Conservation (phyloP, 1,139 yeast genomes). For the Ashbya aceris region DNA sequence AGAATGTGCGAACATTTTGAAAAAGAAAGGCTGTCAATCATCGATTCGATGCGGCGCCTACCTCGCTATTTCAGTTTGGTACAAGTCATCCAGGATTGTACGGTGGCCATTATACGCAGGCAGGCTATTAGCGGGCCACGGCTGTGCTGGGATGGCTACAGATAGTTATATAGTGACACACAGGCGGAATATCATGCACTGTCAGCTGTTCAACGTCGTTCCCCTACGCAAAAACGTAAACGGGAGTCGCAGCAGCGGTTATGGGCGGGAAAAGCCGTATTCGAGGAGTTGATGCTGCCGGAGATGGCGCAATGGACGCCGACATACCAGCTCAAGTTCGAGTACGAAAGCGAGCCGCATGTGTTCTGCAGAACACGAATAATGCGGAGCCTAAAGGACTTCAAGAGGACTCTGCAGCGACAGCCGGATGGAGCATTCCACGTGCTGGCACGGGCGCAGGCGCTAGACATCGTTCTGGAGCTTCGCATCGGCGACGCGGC, state of each 20-base stretch:
- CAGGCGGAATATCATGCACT: slow-evolving; percentile 3
- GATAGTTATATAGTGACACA: slow-evolving; percentile 4
- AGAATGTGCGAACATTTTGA: too few relatives aligned
- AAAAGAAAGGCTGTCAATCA: too few relatives aligned
- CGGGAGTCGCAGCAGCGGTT: slow-evolving; percentile 6
- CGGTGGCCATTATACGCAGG: too few relatives aligned
- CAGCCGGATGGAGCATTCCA: slow-evolving; percentile 10
- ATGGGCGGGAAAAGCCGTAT: slow-evolving; percentile 11
- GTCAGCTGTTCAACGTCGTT: slow-evolving; percentile 11
- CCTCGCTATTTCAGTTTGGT: too few relatives aligned
- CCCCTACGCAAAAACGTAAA: slow-evolving; percentile 11
- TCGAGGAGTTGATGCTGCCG: slow-evolving; percentile 12
- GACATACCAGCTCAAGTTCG: slow-evolving; percentile 12
- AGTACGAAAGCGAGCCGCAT: slow-evolving; percentile 5
- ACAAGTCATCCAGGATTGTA: too few relatives aligned
- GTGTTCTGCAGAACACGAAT: slow-evolving; percentile 16
- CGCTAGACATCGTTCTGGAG: slow-evolving; percentile 15
- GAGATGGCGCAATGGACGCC: slow-evolving; percentile 11
- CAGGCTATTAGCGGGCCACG: neutral
- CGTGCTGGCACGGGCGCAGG: slow-evolving; percentile 15
- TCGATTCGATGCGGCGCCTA: too few relatives aligned
- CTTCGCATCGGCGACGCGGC: slow-evolving; percentile 12
- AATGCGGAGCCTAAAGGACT: slow-evolving; percentile 12
- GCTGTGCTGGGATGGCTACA: neutral
- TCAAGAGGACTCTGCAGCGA: slow-evolving; percentile 11